Evolutionary conservation across 805 yeast species (phyloP).

Genomic region (Ogataea methanolica): DNA sequence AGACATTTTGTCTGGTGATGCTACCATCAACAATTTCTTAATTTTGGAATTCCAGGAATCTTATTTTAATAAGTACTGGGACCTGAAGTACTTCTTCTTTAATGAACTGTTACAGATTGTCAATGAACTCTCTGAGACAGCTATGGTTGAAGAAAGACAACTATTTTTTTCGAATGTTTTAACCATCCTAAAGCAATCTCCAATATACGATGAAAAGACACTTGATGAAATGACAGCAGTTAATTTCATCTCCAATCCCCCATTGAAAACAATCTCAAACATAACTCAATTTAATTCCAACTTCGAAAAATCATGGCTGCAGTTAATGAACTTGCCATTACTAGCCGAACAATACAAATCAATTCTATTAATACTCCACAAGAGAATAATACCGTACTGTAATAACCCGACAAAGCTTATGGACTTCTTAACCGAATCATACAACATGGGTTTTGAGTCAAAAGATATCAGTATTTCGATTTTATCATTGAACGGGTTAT

Average conservation of each 20-base stretch:
- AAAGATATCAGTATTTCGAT: slow-evolving; percentile 38
- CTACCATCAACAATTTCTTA: slow-evolving; percentile 36
- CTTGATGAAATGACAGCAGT: slow-evolving; percentile 30
- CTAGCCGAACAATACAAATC: slow-evolving; percentile 57
- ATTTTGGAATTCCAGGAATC: slow-evolving; percentile 48
- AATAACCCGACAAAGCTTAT: slow-evolving; percentile 75
- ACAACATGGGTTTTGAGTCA: slow-evolving; percentile 39
- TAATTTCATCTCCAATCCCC: slow-evolving; percentile 39
- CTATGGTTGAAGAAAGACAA: slow-evolving; percentile 6
- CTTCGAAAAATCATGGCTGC: slow-evolving; percentile 68
- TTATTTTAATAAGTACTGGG: slow-evolving; percentile 60
- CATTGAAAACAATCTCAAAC: slow-evolving; percentile 32
- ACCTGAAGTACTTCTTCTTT: slow-evolving; percentile 72
- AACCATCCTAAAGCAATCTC: slow-evolving; percentile 31
- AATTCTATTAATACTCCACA: slow-evolving; percentile 68
- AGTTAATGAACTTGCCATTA: slow-evolving; percentile 44
- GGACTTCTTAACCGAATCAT: slow-evolving; percentile 92
- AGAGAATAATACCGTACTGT: slow-evolving; percentile 77
- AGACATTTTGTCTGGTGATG: slow-evolving; percentile 40
- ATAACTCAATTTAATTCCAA: slow-evolving; percentile 47
- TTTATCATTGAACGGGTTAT: slow-evolving; percentile 81
- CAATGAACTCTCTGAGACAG: slow-evolving; percentile 19
- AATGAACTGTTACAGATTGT: slow-evolving; percentile 35
- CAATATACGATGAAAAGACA: slow-evolving; percentile 30
- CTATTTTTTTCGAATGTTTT: slow-evolving; percentile 36